Percentiles rank a stretch among this genome's conserved stretches.
phyloP scores from a whole-genome alignment of 495 filamentous ascomycete species.

The Xylaria scruposa region DNA sequence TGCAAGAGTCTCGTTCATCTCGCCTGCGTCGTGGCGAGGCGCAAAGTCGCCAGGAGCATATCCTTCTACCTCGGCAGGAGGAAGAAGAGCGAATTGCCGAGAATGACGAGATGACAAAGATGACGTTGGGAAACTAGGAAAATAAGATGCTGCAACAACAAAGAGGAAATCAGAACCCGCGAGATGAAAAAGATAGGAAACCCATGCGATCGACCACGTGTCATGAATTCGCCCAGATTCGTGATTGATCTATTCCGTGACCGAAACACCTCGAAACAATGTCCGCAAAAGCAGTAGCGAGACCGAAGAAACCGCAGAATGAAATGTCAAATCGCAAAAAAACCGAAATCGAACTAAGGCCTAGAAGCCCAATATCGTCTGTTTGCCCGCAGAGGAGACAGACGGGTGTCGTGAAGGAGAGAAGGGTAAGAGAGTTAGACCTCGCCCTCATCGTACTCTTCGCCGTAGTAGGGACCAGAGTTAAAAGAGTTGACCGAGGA shows the following conservation, averaged over 20 bases:
- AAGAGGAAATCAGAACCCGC: not conserved
- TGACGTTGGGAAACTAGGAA: not conserved
- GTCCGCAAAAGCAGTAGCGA: not conserved
- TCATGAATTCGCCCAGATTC: not conserved
- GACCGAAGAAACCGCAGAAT: not conserved
- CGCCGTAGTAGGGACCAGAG: not conserved
- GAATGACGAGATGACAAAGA: not conserved
- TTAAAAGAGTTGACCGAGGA: not conserved
- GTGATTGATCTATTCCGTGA: not conserved
- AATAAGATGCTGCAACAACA: not conserved
- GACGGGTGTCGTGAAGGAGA: not conserved
- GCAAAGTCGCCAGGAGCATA: not conserved
- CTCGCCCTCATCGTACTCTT: conserved; percentile 31
- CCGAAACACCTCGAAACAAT: not conserved
- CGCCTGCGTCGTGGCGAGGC: not conserved
- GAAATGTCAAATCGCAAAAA: not conserved
- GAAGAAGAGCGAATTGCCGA: not conserved
- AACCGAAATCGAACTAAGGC: not conserved
- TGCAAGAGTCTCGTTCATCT: not conserved
- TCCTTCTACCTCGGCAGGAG: not conserved
- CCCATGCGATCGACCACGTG: not conserved
- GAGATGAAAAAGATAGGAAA: not conserved
- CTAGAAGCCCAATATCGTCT: not conserved
- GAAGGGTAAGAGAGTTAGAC: conserved; percentile 7
- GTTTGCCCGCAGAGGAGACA: not conserved